Percentiles rank a stretch among this genome's conserved stretches.
Conservation (phyloP, 139 green algal species). For the Haematococcus sp. region DNA sequence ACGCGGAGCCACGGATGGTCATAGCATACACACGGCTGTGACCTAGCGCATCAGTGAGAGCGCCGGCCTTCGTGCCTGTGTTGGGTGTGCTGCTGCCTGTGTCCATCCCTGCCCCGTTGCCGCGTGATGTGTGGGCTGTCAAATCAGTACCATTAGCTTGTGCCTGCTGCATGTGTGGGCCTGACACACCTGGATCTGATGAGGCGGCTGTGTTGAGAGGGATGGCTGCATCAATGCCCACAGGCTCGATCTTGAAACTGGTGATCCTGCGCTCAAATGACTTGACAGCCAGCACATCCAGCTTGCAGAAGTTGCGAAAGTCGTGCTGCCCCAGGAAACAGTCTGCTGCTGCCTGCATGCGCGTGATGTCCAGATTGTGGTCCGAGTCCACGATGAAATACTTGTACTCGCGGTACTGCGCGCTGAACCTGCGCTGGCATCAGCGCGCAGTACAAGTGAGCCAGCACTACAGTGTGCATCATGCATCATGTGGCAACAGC, state of each 20-base stretch:
- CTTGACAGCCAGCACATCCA: slow-evolving; percentile 36
- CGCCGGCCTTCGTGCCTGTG: too few relatives aligned
- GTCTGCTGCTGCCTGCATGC: slow-evolving; percentile 73
- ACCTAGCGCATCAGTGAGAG: not conserved
- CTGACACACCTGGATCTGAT: not conserved
- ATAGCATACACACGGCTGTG: slow-evolving; percentile 45
- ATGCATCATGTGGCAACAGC: not conserved
- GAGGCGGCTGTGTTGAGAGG: not conserved
- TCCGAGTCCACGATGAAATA: slow-evolving; percentile 78
- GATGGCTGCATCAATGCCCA: not conserved
- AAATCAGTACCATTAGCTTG: too few relatives aligned
- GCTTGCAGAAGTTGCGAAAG: slow-evolving; percentile 96
- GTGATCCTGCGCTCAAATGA: slow-evolving; percentile 65
- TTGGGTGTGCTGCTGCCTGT: too few relatives aligned
- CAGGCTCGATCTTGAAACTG: slow-evolving; percentile 41
- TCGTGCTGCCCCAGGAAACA: slow-evolving; percentile 87
- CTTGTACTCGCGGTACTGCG: slow-evolving; percentile 78
- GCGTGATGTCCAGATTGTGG: slow-evolving; percentile 59
- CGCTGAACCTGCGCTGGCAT: slow-evolving; percentile 65
- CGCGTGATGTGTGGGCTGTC: too few relatives aligned
- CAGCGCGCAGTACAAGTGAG: too few relatives aligned
- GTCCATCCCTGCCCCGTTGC: too few relatives aligned
- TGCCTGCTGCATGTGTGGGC: too few relatives aligned
- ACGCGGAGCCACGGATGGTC: slow-evolving; percentile 66
- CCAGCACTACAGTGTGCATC: too few relatives aligned